Percentiles rank a stretch among this genome's conserved stretches.
phyloP scores from a whole-genome alignment of 306 rosid genomes.

The Gastrolobium villosum region DNA sequence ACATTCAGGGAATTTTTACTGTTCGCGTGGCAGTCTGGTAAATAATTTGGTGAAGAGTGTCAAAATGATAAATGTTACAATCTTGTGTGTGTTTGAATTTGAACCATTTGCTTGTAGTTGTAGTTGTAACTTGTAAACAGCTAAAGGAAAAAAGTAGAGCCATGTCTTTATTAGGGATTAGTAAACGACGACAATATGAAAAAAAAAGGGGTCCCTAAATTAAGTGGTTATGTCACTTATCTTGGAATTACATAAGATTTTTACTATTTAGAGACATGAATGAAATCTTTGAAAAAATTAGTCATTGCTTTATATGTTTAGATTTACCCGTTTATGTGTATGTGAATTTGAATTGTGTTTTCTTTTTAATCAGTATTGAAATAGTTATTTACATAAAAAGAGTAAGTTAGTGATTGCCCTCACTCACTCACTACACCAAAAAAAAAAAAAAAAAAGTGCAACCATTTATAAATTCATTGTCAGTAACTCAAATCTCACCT shows the following conservation, averaged over 20 bases:
- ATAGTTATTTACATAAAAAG: conserved; percentile 18
- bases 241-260: neutral
- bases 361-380: neutral
- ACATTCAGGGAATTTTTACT: no score
- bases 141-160: conserved; percentile 64
- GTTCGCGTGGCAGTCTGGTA: no score
- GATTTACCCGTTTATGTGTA: neutral
- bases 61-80: no score
- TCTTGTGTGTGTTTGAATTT: no score
- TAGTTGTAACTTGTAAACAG: conserved; percentile 16
- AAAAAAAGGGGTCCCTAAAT: neutral
- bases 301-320: neutral
- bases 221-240: conserved; percentile 25
- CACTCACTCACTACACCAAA: conserved; percentile 33
- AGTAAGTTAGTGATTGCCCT: conserved; percentile 22
- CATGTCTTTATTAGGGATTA: conserved; percentile 66
- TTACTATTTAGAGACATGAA: neutral
- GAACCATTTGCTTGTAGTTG: conserved; percentile 25
- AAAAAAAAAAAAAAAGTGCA: conserved; percentile 28
- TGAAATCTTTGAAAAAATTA: neutral
- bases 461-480: conserved; percentile 70
- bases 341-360: conserved; percentile 8
- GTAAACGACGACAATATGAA: neutral
- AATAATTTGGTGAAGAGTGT: no score
- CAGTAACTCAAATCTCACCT: conserved; percentile 69